Conservation (phyloP, 257 asterid genomes). For the Sherardia arvensis region DNA sequence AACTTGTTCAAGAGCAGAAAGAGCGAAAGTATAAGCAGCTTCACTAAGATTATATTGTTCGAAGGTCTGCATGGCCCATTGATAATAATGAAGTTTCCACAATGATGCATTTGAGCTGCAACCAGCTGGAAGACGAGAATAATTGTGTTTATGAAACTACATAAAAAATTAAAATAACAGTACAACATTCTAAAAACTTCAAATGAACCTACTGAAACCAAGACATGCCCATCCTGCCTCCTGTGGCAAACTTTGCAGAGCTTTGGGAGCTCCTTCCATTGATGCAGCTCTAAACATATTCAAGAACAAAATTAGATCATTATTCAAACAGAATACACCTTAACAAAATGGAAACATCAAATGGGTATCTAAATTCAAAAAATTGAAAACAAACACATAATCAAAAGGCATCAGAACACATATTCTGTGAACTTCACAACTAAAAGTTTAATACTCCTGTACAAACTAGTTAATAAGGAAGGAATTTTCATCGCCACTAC, state of each 20-base stretch:
- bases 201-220: slow-evolving; percentile 55
- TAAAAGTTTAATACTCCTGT: no score
- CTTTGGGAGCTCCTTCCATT: slow-evolving; percentile 61
- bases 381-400: no score
- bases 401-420: background rate
- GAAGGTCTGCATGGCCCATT: slow-evolving; percentile 97
- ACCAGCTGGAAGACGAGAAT: slow-evolving; percentile 40
- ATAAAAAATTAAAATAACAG: slow-evolving; percentile 4
- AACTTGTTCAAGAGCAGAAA: slow-evolving; percentile 94
- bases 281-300: slow-evolving; percentile 72
- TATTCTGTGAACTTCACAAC: background rate
- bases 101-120: slow-evolving; percentile 46
- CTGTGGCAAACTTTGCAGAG: slow-evolving; percentile 65
- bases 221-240: slow-evolving; percentile 74
- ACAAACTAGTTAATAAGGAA: background rate
- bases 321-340: background rate
- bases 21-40: slow-evolving; percentile 86
- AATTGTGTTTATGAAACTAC: slow-evolving; percentile 4
- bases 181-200: background rate
- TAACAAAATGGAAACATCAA: background rate
- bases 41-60: slow-evolving; percentile 75
- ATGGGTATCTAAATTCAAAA: background rate
- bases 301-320: slow-evolving; percentile 2
- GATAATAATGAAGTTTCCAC: slow-evolving; percentile 89
- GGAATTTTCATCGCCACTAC: background rate